Evolutionary conservation across 1,139 yeast genomes (phyloP), one percentile per base, ranked within the genome.

Genomic region (Hyphopichia burtonii): DNA sequence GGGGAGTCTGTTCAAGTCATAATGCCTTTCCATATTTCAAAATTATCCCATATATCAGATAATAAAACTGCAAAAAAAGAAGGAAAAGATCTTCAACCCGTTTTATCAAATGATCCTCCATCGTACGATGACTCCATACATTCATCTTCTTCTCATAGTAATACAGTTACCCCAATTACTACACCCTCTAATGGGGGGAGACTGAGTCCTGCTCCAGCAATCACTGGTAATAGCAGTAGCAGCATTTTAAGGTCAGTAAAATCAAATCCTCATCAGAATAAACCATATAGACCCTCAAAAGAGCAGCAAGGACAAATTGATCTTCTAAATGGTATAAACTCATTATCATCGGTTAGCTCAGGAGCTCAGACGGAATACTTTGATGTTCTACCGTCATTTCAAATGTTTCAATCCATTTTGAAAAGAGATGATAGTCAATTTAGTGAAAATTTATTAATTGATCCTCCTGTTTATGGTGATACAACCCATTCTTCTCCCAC

Each of bases 351-450:
- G 4, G 48, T 56, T 2, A 44, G 61, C 1, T 60, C 73, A 1
- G 54, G 62, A 31, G 55, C 71, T 2, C 72, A 67, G 34, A 71
- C 76, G 0, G 76, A 71, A 44, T 72, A 71, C 50, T 73, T 72
- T 49, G 85, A 81, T 52, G 72, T 81, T 3, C 58, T 81, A 36
- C 86, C 86, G 1, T 78, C 85, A 1, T 82, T 81, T 54, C 84
- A 80, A 50, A 78, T 81, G 83, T 80, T 76, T 50, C 81, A 76
- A 49, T 70, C 78, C 22, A 68, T 81, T 44, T 65, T 80, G 45
- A 75, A 74, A 44, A 54, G 83, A 42, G 74, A 72, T 46, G 74
- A 70, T 43, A 52, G 53, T 31, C 78, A 74, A 49, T 73, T 73
- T 44, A 58, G 54, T 41, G 78, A 73, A 45, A 64, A 68, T 43